These are phyloP conservation scores for Aspergillus sclerotialis DNA, from an alignment of 2,329 filamentous ascomycete genomes.

Conservation along the genomic window DNA sequence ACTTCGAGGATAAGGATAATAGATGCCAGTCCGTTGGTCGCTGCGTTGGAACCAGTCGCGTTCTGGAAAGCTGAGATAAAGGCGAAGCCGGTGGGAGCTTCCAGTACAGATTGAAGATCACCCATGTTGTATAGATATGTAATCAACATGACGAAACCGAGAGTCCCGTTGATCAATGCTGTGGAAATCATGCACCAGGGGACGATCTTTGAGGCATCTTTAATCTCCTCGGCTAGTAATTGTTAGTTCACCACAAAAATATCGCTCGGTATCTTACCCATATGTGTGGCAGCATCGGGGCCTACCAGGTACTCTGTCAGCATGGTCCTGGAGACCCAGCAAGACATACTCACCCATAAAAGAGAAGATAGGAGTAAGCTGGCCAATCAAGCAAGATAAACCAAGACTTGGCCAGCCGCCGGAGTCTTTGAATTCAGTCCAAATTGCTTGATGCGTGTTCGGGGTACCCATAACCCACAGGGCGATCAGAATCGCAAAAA, in stretches of 20 bases:
- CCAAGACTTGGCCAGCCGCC: conserved; percentile 31
- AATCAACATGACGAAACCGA: conserved; percentile 42
- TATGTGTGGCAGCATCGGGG: conserved; percentile 28
- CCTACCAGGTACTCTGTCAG: conserved; percentile 8
- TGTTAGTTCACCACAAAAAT: not conserved
- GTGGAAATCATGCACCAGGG: conserved; percentile 44
- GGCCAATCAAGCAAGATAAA: conserved; percentile 33
- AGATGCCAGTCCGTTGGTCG: conserved; percentile 42
- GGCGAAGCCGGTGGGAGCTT: conserved; percentile 40
- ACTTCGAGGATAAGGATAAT: conserved; percentile 36
- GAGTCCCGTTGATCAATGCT: conserved; percentile 40
- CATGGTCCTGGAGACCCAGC: not conserved
- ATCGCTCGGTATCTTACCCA: conserved; percentile 15
- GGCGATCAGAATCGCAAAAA: conserved; percentile 35
- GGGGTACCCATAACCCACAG: conserved; percentile 28
- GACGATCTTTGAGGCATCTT: conserved; percentile 41
- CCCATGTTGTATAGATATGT: conserved; percentile 40
- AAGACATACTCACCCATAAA: conserved; percentile 5
- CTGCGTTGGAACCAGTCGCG: conserved; percentile 36
- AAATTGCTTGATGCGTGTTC: not conserved
- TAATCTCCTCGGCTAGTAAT: conserved; percentile 43
- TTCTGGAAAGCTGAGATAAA: conserved; percentile 29
- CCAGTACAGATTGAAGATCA: conserved; percentile 32
- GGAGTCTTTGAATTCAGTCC: conserved; percentile 25
- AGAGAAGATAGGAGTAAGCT: conserved; percentile 17